A percentile compares a stretch with the other conserved stretches of the same genome.
Conservation (phyloP, 2,329 filamentous ascomycete species). For the Alternaria rosae region DNA sequence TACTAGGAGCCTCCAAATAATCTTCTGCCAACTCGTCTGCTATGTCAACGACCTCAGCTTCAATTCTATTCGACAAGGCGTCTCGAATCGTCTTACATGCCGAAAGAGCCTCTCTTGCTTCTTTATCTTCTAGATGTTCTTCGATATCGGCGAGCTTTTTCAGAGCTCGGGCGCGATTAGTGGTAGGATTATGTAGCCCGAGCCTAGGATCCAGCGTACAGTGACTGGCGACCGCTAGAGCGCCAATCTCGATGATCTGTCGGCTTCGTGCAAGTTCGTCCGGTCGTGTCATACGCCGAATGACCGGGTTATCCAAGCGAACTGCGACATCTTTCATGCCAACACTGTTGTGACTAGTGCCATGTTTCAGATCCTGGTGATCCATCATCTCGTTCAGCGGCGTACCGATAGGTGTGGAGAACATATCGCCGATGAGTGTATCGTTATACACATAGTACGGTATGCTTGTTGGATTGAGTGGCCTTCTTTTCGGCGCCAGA, state of each 20-base stretch:
- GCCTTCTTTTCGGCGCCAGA: neutral
- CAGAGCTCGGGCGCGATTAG: conserved; percentile 6
- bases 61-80: neutral
- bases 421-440: conserved; percentile 7
- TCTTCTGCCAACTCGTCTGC: neutral
- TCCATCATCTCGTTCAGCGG: conserved; percentile 15
- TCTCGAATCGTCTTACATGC: conserved; percentile 30
- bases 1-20: conserved; percentile 9
- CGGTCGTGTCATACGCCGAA: conserved; percentile 29
- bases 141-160: conserved; percentile 30
- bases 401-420: conserved; percentile 23
- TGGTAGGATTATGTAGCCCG: neutral
- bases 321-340: neutral
- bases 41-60: neutral
- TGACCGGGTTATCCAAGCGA: neutral
- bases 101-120: conserved; percentile 20
- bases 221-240: conserved; percentile 31
- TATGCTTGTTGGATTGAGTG: conserved; percentile 9
- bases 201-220: conserved; percentile 8
- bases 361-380: neutral
- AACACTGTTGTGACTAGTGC: neutral
- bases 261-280: conserved; percentile 27
- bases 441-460: conserved; percentile 12
- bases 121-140: conserved; percentile 16
- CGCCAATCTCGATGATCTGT: conserved; percentile 42